A percentile compares a stretch with the other conserved stretches of the same genome.
phyloP scores from a whole-genome alignment of 2,329 filamentous ascomycete species.

The Calonectria pseudoreteaudii region DNA sequence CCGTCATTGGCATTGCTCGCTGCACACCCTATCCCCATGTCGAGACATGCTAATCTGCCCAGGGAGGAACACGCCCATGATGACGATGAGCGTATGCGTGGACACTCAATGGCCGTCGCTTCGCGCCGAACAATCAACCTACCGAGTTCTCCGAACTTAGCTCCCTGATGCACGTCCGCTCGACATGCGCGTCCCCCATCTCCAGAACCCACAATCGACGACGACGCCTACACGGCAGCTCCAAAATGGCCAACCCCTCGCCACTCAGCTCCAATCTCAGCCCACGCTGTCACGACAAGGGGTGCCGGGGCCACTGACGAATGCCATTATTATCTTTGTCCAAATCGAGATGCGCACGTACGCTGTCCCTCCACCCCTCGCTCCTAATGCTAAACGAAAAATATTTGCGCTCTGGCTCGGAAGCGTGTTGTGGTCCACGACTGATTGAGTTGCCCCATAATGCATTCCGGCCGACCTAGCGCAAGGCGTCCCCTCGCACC shows the following conservation, averaged over 20 bases:
- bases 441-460: slow-evolving; percentile 17
- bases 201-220: slow-evolving; percentile 17
- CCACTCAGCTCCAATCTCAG: slow-evolving; percentile 44
- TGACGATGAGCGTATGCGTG: slow-evolving; percentile 6
- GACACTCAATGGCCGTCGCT: slow-evolving; percentile 11
- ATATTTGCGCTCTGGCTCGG: slow-evolving; percentile 4
- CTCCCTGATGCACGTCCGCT: slow-evolving; percentile 4
- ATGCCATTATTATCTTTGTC: slow-evolving; percentile 23
- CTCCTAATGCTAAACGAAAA: slow-evolving; percentile 20
- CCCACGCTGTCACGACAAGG: slow-evolving; percentile 41
- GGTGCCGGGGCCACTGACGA: slow-evolving; percentile 23
- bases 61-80: slow-evolving; percentile 3
- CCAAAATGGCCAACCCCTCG: slow-evolving; percentile 37
- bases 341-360: slow-evolving; percentile 1
- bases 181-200: slow-evolving; percentile 15
- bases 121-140: slow-evolving; percentile 13
- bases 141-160: neutral
- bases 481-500: slow-evolving; percentile 7
- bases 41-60: slow-evolving; percentile 1
- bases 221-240: slow-evolving; percentile 31
- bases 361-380: slow-evolving; percentile 8
- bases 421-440: slow-evolving; percentile 8
- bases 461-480: slow-evolving; percentile 20
- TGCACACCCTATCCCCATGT: neutral
- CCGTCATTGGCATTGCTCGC: neutral